Percentiles rank a stretch among this genome's conserved stretches.
phyloP scores from a whole-genome alignment of 805 yeast genomes.

The Yamadazyma takamatsuzukensis region DNA sequence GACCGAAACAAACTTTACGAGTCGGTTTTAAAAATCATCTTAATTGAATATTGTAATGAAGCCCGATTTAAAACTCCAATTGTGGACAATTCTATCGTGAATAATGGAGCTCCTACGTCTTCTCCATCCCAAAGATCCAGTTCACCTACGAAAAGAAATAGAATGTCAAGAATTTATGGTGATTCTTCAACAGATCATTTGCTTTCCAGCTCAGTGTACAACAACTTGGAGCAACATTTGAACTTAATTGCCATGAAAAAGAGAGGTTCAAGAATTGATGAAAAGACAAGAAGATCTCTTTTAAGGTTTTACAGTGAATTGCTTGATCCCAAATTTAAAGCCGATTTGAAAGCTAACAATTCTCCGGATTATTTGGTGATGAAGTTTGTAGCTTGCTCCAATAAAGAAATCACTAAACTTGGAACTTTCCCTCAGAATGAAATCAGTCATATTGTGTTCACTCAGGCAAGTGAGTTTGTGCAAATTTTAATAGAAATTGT shows the following conservation, averaged over 20 bases:
- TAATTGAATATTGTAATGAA: slow-evolving; percentile 60
- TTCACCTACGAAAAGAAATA: slow-evolving; percentile 9
- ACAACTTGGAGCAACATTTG: slow-evolving; percentile 38
- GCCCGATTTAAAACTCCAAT: slow-evolving; percentile 51
- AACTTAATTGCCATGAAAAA: slow-evolving; percentile 46
- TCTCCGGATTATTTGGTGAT: slow-evolving; percentile 47
- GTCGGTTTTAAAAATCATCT: slow-evolving; percentile 49
- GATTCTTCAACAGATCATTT: slow-evolving; percentile 21
- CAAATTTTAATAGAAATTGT: slow-evolving; percentile 34
- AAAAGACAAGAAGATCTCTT: slow-evolving; percentile 52
- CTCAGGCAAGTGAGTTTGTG: slow-evolving; percentile 35
- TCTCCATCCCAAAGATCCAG: neutral
- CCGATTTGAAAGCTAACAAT: slow-evolving; percentile 26
- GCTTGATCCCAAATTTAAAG: slow-evolving; percentile 43
- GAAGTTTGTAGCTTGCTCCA: slow-evolving; percentile 51
- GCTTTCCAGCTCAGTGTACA: slow-evolving; percentile 35
- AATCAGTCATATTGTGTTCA: slow-evolving; percentile 29
- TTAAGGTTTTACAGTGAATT: slow-evolving; percentile 62
- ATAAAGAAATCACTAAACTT: slow-evolving; percentile 47
- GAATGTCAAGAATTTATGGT: slow-evolving; percentile 12
- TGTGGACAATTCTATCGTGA: slow-evolving; percentile 5
- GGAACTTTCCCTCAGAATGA: slow-evolving; percentile 28
- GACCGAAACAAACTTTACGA: slow-evolving; percentile 40
- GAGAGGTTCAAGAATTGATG: slow-evolving; percentile 33
- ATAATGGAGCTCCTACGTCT: neutral